Evolutionary conservation across 495 filamentous ascomycete species (phyloP).

Genomic region (Penicillium diatomitis): DNA sequence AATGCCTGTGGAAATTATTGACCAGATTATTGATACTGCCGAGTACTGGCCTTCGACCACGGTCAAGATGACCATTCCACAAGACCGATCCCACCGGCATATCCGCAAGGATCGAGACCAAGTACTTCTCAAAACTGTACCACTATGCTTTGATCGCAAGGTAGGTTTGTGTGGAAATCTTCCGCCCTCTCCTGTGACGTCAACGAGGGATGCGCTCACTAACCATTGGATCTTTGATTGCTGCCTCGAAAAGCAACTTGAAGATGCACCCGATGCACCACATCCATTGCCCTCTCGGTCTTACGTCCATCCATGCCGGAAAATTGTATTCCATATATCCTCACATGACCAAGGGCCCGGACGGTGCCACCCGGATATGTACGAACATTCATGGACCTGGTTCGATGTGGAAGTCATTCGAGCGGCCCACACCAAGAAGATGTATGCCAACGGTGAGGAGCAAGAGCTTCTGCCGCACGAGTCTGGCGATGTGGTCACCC

Average conservation of each 20-base stretch:
- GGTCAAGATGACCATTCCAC: constrained; percentile 21
- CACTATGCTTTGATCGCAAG: constrained; percentile 30
- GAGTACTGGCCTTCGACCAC: constrained; percentile 58
- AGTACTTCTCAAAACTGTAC: constrained; percentile 28
- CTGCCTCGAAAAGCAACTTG: constrained; percentile 9
- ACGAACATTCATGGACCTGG: constrained; percentile 55
- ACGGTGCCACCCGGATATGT: constrained; percentile 32
- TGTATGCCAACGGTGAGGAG: constrained; percentile 10
- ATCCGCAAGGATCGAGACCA: constrained; percentile 31
- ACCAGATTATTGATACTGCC: constrained; percentile 56
- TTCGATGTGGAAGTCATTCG: constrained; percentile 50
- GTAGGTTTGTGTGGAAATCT: constrained; percentile 7
- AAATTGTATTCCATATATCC: constrained; percentile 55
- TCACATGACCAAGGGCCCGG: constrained; percentile 58
- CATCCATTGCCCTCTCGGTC: constrained; percentile 29
- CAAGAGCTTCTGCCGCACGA: constrained; percentile 11
- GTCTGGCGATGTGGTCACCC: constrained; percentile 10
- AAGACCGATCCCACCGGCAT: constrained; percentile 7
- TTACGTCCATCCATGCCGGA: constrained; percentile 30
- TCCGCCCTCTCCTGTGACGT: background rate
- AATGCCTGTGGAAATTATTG: constrained; percentile 56
- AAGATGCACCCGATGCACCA: constrained; percentile 5
- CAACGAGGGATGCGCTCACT: background rate
- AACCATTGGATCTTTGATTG: background rate
- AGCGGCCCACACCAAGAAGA: constrained; percentile 15